phyloP scores from a whole-genome alignment of 1,284 basidiomycete species.

The Marasmius oreades region DNA sequence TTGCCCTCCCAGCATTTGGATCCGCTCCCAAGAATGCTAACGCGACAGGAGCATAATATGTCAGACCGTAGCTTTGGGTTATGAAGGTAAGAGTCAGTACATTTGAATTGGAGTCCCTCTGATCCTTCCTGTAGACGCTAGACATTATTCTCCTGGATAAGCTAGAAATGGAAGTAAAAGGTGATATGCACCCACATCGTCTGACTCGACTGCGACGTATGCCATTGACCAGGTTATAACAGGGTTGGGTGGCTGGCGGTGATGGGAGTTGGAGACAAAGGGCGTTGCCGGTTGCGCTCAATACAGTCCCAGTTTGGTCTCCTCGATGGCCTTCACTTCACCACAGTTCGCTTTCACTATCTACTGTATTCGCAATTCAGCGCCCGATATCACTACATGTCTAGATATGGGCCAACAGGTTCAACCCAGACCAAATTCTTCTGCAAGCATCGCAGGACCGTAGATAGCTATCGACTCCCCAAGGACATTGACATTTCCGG shows the following conservation, averaged over 20 bases:
- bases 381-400: no score
- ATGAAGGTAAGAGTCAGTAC: conserved; percentile 23
- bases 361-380: no score
- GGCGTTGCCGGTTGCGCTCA: no score
- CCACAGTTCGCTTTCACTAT: no score
- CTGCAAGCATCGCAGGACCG: no score
- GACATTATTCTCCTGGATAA: background rate
- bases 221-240: conserved; percentile 44
- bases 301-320: no score
- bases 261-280: background rate
- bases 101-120: conserved; percentile 64
- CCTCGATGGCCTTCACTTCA: no score
- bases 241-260: no score
- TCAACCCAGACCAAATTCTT: no score
- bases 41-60: background rate
- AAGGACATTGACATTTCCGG: no score
- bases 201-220: conserved; percentile 54
- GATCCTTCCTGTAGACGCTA: conserved; percentile 60
- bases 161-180: background rate
- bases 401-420: no score
- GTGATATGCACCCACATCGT: conserved; percentile 36
- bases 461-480: no score
- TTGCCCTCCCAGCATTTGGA: conserved; percentile 20
- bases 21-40: conserved; percentile 52
- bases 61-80: background rate